phyloP scores from a whole-genome alignment of 2,329 filamentous ascomycete genomes.

The Macroventuria anomochaeta region DNA sequence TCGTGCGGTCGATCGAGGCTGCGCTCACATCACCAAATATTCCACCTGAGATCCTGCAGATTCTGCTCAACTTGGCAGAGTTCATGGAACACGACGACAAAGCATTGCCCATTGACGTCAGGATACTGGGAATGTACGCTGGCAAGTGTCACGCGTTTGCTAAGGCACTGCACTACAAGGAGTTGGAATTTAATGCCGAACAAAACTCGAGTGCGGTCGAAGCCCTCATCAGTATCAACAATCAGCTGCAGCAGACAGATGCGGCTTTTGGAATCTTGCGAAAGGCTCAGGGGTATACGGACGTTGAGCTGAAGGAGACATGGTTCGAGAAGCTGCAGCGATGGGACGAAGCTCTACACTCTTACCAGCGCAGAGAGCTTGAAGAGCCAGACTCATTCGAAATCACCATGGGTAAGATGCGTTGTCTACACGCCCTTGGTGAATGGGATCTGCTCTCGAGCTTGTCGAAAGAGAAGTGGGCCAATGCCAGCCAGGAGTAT shows the following conservation, averaged over 20 bases:
- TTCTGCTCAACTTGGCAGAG: slow-evolving; percentile 93
- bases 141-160: slow-evolving; percentile 97
- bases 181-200: slow-evolving; percentile 96
- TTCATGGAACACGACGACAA: slow-evolving; percentile 99
- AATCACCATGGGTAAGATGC: slow-evolving; percentile 99
- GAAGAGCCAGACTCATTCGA: slow-evolving; percentile 78
- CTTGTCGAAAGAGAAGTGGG: slow-evolving; percentile 91
- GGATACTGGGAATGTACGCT: slow-evolving; percentile 91
- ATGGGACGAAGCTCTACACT: slow-evolving; percentile 95
- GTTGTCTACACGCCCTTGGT: slow-evolving; percentile 92
- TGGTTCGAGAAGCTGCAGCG: slow-evolving; percentile 99
- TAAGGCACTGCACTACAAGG: slow-evolving; percentile 98
- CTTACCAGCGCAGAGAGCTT: slow-evolving; percentile 87
- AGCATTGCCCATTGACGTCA: slow-evolving; percentile 94
- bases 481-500: slow-evolving; percentile 84
- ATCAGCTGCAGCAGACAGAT: slow-evolving; percentile 97
- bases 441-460: slow-evolving; percentile 95
- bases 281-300: slow-evolving; percentile 93
- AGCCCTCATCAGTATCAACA: slow-evolving; percentile 98
- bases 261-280: slow-evolving; percentile 97
- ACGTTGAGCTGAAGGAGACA: slow-evolving; percentile 94
- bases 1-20: slow-evolving; percentile 93
- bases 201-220: slow-evolving; percentile 95
- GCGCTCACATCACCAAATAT: slow-evolving; percentile 95
- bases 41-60: slow-evolving; percentile 91